phyloP scores from a whole-genome alignment of 2,329 filamentous ascomycete species.

The Myriosclerotinia duriaeana region DNA sequence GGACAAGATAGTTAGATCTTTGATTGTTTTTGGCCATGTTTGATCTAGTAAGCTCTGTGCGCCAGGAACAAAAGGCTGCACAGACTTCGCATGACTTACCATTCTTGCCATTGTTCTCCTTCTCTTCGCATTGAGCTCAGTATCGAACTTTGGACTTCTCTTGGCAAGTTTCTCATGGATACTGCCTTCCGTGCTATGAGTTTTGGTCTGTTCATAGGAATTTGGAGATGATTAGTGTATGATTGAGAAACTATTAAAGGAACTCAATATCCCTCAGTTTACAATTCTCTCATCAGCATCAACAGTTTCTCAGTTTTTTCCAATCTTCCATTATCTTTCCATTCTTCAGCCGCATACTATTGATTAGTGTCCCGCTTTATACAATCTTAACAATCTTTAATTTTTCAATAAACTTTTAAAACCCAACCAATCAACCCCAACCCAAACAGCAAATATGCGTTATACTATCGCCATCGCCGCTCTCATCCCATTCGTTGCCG shows the following conservation, averaged over 20 bases:
- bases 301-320: conserved; percentile 30
- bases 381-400: conserved; percentile 32
- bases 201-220: conserved; percentile 8
- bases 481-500: conserved; percentile 55
- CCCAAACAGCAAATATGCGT: conserved; percentile 35
- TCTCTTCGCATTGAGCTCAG: conserved; percentile 1
- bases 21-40: conserved; percentile 17
- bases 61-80: background rate
- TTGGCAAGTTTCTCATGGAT: conserved; percentile 27
- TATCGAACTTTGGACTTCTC: conserved; percentile 24
- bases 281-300: conserved; percentile 36
- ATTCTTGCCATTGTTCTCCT: conserved; percentile 8
- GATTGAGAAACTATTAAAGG: conserved; percentile 34
- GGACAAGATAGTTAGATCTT: background rate
- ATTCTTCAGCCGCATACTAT: conserved; percentile 36
- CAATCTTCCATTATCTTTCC: conserved; percentile 26
- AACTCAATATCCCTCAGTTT: conserved; percentile 29
- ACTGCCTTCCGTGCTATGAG: background rate
- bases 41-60: conserved; percentile 7
- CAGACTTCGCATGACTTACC: conserved; percentile 12
- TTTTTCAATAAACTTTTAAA: conserved; percentile 20
- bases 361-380: conserved; percentile 36
- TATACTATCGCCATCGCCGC: conserved; percentile 44
- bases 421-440: conserved; percentile 25
- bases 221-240: background rate